Conservation (phyloP, 108 stramenopile species). For the Cafeteria roenbergensis region DNA sequence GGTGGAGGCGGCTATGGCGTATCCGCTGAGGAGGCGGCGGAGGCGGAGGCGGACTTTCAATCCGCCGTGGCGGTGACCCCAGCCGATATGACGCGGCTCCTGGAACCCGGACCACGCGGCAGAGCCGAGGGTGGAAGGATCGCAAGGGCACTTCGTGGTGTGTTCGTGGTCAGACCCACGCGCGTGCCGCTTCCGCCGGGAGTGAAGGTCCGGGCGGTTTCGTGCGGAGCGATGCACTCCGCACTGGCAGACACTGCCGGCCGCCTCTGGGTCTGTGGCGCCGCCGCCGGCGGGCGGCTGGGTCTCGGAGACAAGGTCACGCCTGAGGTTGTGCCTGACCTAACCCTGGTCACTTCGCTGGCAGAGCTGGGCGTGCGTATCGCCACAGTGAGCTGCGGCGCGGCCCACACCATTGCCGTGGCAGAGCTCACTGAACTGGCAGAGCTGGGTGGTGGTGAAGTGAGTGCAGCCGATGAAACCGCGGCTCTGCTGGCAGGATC, state of each 20-base stretch:
- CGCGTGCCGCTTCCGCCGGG: too few species aligned
- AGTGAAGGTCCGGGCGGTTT: not conserved
- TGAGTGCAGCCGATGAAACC: too few species aligned
- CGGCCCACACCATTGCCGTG: conserved; percentile 31
- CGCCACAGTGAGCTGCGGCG: conserved; percentile 42
- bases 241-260: not conserved
- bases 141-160: too few species aligned
- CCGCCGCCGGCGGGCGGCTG: not conserved
- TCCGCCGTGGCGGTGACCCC: too few species aligned
- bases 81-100: too few species aligned
- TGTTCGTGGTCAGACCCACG: too few species aligned
- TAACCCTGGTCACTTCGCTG: not conserved
- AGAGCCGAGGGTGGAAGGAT: too few species aligned
- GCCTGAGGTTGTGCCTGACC: not conserved
- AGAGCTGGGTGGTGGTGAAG: conserved; percentile 12
- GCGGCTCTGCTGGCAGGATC: too few species aligned
- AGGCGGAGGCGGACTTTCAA: too few species aligned
- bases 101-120: too few species aligned
- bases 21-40: too few species aligned
- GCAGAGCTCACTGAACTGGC: conserved; percentile 20
- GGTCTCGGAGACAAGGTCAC: not conserved
- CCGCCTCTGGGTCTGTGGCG: not conserved
- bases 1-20: too few species aligned
- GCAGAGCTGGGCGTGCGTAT: conserved; percentile 13
- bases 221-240: not conserved